Conservation (phyloP, 108 stramenopile genomes). For the Halocafeteria seosinensis region DNA sequence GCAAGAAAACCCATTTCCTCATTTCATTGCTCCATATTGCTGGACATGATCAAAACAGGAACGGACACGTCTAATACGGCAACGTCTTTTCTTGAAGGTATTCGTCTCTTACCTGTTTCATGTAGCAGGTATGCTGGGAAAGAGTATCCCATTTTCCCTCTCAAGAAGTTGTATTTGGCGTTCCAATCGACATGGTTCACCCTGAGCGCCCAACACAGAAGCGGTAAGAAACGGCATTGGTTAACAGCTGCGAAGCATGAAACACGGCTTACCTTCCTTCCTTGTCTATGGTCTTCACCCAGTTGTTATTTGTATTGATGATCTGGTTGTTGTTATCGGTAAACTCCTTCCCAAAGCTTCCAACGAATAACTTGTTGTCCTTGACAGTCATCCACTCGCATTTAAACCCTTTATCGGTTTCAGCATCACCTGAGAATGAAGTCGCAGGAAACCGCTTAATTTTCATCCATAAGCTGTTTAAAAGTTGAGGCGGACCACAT, state of each 20-base stretch:
- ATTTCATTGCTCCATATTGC: too few species aligned
- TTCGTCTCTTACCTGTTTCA: constrained; percentile 27
- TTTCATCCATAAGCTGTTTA: too few species aligned
- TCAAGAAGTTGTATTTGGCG: constrained; percentile 13
- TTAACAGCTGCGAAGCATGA: neutral
- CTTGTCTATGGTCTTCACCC: constrained; percentile 15
- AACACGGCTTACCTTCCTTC: neutral
- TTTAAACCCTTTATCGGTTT: constrained; percentile 33
- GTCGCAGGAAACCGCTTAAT: too few species aligned
- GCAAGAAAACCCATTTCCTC: constrained; percentile 32
- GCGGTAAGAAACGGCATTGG: neutral
- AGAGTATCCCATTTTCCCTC: constrained; percentile 9
- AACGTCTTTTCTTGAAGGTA: too few species aligned
- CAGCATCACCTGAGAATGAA: too few species aligned
- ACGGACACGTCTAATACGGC: too few species aligned
- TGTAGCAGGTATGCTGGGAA: constrained; percentile 29
- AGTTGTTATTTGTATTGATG: constrained; percentile 28
- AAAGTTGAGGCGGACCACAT: too few species aligned
- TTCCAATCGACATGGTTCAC: constrained; percentile 20
- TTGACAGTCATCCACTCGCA: constrained; percentile 36
- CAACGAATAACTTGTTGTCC: constrained; percentile 21
- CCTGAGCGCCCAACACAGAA: neutral
- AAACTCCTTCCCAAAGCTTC: constrained; percentile 39
- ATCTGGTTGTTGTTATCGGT: constrained; percentile 11
- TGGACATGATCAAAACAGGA: too few species aligned